Evolutionary conservation across 352 stramenopile species (phyloP).

Genomic region (Aphanomyces invadans): DNA sequence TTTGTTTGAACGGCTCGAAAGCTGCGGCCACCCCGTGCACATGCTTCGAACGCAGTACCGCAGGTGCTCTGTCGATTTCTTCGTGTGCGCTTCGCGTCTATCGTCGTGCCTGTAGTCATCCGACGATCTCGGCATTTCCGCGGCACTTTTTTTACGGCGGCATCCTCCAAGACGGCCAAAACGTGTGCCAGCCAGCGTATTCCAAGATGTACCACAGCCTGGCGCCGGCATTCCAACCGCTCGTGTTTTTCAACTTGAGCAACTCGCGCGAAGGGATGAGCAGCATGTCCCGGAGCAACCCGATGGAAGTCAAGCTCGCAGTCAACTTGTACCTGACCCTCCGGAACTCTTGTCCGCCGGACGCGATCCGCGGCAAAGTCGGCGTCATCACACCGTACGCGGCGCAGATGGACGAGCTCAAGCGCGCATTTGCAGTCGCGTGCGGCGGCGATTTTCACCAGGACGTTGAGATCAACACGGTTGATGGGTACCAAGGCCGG

Average conservation of each 20-base stretch:
- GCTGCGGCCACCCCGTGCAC: constrained; percentile 78
- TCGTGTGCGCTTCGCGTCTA: background rate
- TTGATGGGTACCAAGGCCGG: constrained; percentile 40
- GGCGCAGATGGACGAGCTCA: constrained; percentile 85
- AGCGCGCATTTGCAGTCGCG: constrained; percentile 41
- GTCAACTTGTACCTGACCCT: constrained; percentile 84
- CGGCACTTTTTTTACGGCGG: constrained; percentile 79
- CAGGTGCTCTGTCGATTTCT: constrained; percentile 33
- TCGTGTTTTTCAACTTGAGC: constrained; percentile 84
- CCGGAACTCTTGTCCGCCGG: constrained; percentile 71
- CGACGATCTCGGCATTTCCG: constrained; percentile 75
- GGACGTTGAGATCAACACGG: constrained; percentile 49
- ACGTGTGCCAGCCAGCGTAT: constrained; percentile 57
- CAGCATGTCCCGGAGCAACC: constrained; percentile 69
- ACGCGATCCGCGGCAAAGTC: constrained; percentile 70
- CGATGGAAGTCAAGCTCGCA: constrained; percentile 70
- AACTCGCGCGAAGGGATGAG: constrained; percentile 61
- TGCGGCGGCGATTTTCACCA: constrained; percentile 59
- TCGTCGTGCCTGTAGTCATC: constrained; percentile 55
- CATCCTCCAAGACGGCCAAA: constrained; percentile 77
- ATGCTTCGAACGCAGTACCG: constrained; percentile 85
- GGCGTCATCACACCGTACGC: constrained; percentile 86
- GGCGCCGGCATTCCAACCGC: constrained; percentile 56
- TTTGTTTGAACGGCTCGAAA: constrained; percentile 89
- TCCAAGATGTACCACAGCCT: constrained; percentile 72